Evolutionary conservation across 2,329 filamentous ascomycete genomes (phyloP).

Genomic region (Teratosphaeria destructans): DNA sequence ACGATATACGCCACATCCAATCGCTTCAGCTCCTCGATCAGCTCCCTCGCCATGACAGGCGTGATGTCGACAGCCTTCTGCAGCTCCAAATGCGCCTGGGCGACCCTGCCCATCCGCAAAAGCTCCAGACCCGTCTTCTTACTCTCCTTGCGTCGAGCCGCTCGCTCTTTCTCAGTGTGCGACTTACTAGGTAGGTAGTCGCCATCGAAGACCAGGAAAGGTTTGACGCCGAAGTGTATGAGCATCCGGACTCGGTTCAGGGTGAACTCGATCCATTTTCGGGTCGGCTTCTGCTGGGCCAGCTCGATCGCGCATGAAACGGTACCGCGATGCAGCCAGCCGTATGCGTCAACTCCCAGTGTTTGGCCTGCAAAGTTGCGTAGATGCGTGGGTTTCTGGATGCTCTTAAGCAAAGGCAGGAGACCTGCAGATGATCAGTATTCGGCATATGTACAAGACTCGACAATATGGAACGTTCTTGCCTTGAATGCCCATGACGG

Average conservation of each 20-base stretch:
- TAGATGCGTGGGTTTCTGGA: slow-evolving; percentile 77
- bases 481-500: slow-evolving; percentile 30
- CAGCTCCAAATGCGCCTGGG: slow-evolving; percentile 73
- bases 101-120: slow-evolving; percentile 66
- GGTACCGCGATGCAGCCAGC: slow-evolving; percentile 92
- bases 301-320: slow-evolving; percentile 85
- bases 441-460: background rate
- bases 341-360: slow-evolving; percentile 92
- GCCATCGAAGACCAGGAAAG: slow-evolving; percentile 92
- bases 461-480: background rate
- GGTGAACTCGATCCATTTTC: slow-evolving; percentile 79
- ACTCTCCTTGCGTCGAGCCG: slow-evolving; percentile 65
- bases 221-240: slow-evolving; percentile 83
- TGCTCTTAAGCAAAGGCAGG: slow-evolving; percentile 86
- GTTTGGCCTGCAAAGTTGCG: slow-evolving; percentile 82
- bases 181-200: slow-evolving; percentile 92
- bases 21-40: slow-evolving; percentile 86
- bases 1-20: slow-evolving; percentile 76
- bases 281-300: slow-evolving; percentile 76
- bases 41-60: slow-evolving; percentile 81
- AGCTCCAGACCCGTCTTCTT: slow-evolving; percentile 67
- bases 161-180: slow-evolving; percentile 67
- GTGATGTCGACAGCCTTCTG: slow-evolving; percentile 95
- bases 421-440: slow-evolving; percentile 51
- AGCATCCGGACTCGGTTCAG: slow-evolving; percentile 91